Conservation (phyloP, 768 basidiomycete genomes). For the Mycena kentingensis region DNA sequence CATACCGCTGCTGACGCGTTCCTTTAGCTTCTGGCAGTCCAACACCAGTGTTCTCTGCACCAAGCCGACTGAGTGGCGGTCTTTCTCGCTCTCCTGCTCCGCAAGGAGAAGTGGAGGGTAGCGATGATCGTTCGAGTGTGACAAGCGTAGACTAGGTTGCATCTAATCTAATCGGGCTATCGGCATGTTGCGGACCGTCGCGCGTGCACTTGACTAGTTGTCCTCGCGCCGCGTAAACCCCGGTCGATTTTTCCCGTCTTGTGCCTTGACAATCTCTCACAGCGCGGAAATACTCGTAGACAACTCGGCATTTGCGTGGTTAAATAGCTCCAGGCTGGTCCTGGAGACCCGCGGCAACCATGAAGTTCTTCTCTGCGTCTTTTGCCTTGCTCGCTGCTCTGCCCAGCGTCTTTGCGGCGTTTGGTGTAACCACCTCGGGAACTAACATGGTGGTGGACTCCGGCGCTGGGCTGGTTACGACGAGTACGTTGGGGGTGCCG, state of each 20-base stretch:
- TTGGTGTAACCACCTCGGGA: conserved; percentile 47
- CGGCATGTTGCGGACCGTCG: conserved; percentile 3
- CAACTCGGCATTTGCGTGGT: too few species aligned
- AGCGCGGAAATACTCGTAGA: too few species aligned
- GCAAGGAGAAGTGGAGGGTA: conserved; percentile 39
- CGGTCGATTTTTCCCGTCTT: too few species aligned
- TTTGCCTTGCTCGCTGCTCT: conserved; percentile 28
- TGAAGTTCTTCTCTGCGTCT: conserved; percentile 10
- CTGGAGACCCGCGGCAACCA: too few species aligned
- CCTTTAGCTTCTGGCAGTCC: conserved; percentile 13
- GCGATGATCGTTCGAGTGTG: conserved; percentile 47
- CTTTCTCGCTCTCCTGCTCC: neutral
- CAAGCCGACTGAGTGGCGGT: conserved; percentile 5
- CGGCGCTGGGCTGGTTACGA: conserved; percentile 46
- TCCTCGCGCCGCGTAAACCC: too few species aligned
- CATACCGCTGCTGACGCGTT: conserved; percentile 13
- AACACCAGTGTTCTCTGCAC: conserved; percentile 18
- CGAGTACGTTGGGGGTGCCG: conserved; percentile 39
- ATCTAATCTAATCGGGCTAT: neutral
- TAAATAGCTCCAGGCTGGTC: too few species aligned
- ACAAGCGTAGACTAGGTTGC: conserved; percentile 49
- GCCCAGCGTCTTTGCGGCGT: conserved; percentile 43
- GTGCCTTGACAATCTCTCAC: too few species aligned
- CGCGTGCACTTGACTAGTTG: neutral
- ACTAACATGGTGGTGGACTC: conserved; percentile 44